Percentiles rank a stretch among this genome's conserved stretches.
phyloP scores from a whole-genome alignment of 192 early-diverging fungal species.

The Coemansia umbellata region DNA sequence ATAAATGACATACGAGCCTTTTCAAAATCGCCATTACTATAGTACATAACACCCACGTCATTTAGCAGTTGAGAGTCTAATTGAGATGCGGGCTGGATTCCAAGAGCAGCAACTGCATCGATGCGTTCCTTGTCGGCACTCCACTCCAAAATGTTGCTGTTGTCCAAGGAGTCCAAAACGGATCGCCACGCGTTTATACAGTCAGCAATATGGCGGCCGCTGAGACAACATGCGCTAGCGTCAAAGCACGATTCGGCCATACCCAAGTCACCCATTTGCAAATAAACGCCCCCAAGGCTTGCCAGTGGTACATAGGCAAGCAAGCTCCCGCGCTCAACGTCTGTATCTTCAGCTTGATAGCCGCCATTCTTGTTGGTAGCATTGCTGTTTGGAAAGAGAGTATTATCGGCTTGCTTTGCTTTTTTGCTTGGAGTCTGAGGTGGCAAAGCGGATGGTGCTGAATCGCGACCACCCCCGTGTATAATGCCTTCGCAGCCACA shows the following conservation, averaged over 20 bases:
- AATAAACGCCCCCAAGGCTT: slow-evolving; percentile 43
- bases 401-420: neutral
- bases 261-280: slow-evolving; percentile 43
- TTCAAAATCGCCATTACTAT: slow-evolving; percentile 12
- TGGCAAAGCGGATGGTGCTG: neutral
- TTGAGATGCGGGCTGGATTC: slow-evolving; percentile 7
- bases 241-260: slow-evolving; percentile 52
- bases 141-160: slow-evolving; percentile 12
- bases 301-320: slow-evolving; percentile 46
- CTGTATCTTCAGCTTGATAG: neutral
- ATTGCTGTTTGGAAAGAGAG: neutral
- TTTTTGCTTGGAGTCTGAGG: slow-evolving; percentile 14
- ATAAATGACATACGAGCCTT: slow-evolving; percentile 24
- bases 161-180: slow-evolving; percentile 5
- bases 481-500: slow-evolving; percentile 45
- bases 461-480: slow-evolving; percentile 30
- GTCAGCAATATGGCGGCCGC: slow-evolving; percentile 16
- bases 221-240: slow-evolving; percentile 38
- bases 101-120: neutral
- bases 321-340: slow-evolving; percentile 23
- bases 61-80: slow-evolving; percentile 43
- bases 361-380: neutral
- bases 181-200: slow-evolving; percentile 30
- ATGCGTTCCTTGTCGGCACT: slow-evolving; percentile 1
- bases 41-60: slow-evolving; percentile 40